Base-by-base conservation (phyloP, 2,329 filamentous ascomycete genomes). In the Talaromyces sp. region DNA sequence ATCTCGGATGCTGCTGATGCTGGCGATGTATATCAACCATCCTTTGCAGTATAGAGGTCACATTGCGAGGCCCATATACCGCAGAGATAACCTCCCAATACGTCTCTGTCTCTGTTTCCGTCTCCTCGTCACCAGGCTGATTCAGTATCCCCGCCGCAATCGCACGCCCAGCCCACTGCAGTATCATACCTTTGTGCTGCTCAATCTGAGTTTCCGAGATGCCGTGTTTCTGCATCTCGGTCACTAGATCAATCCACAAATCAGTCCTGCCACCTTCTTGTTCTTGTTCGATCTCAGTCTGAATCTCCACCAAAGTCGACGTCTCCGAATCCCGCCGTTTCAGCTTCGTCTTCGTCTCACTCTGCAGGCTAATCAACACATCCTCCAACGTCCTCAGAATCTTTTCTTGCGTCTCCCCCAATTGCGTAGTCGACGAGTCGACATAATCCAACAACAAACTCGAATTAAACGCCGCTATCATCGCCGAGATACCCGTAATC, bases 181-280 rank as follows among this genome's bases (percentile, higher is more conserved):
- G n/a, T 37, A 57, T 57, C 52, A 39, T 57, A 27, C 35, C 13
- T 22, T 57, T 35, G 19, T 57, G 31, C 15, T 57, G 31, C n/a
- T 57, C n/a, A 37, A 57, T 39, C n/a, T 57, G 52, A 17, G 35
- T 57, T 8, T 57, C 52, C 9, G 52, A 57, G 10, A 57, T 57
- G 4, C 52, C 52, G 22, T 57, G 33, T 37, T 57, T 57, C 17
- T 57, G 33, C 52, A 57, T 57, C 31, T 57, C 52, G 3, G n/a
- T 13, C 19, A 57, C 52, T 19, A 57, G 31, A 57, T 57, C 33
- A 3, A 22, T 22, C 52, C 52, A 57, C 52, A 57, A 9, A 37
- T 35, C 52, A 7, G 43, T 47, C 43, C 43, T 47, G 3, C 33
- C 35, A 9, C 9, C 17, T 11, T 11, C 25, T n/a, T 33, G 3